Evolutionary conservation across 2,329 filamentous ascomycete species (phyloP), one percentile per base, ranked within the genome.

Genomic region (Domatiomyces catenatus): DNA sequence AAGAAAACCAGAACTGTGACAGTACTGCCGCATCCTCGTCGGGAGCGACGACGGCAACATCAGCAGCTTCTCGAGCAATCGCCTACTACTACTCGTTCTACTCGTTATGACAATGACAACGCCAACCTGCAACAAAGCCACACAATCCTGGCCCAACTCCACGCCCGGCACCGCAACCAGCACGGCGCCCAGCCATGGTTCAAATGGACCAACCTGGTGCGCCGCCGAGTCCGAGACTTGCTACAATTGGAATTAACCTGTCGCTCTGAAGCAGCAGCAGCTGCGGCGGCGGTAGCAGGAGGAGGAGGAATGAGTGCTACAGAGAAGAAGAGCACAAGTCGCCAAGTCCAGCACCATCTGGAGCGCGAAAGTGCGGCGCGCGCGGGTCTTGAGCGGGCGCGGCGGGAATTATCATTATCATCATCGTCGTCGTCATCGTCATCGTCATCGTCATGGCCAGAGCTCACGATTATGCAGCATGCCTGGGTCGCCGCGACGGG

Each of bases 161-260:
- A 82, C 66, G 81, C 86, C 64, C 86, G 88, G 60, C 92, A 95
- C 71, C 83, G 81, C 63, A 96, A 95, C 69, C 90, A 96, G 69
- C 90, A 96, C 66, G 81, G 81, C 50, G 74, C 76, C 55, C 77
- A 81, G 26, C 78, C 80, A 62, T 98, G 90, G 90, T 96, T 85
- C 79, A 77, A 80, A 60, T 72, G 71, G 60, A 79, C 95, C 54
- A 75, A 75, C 49, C 75, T 83, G 56, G 74, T 95, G 56, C 80
- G 86, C 36, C 83, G 85, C 46, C 74, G 80, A 51, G 64, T 83
- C 7, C 67, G 69, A 7, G 74, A 75, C 50, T 68, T 94, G 2
- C 59, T 73, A 1, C 50, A 64, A 68, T 48, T 63, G 66, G 58
- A 65, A 45, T 48, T 8, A 3, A 42, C 4, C 48, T 52, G 19